These are phyloP conservation scores for Bipolaris gigantea DNA, from an alignment of 2,329 filamentous ascomycete genomes.

Conservation along the genomic window DNA sequence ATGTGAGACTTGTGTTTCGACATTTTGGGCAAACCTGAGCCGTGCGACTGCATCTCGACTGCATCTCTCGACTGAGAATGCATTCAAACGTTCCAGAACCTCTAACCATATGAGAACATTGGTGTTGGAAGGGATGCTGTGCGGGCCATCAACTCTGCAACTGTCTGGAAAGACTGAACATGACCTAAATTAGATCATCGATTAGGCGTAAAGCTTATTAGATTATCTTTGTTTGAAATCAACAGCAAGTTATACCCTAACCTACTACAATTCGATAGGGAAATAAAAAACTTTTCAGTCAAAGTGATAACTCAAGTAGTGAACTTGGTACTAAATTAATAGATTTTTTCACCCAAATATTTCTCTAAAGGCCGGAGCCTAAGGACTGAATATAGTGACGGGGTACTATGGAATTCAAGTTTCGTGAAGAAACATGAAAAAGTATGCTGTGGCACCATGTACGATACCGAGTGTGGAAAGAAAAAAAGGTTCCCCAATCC, in stretches of 20 bases:
- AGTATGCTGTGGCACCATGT: neutral
- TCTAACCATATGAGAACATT: neutral
- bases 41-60: neutral
- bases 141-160: neutral
- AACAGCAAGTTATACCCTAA: no score
- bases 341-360: no score
- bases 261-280: no score
- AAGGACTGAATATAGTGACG: neutral
- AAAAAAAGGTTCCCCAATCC: neutral
- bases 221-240: no score
- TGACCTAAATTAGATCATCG: no score
- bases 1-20: neutral
- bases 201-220: no score
- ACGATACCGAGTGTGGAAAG: neutral
- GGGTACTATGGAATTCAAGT: slow-evolving; percentile 7
- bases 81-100: neutral
- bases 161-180: neutral
- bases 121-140: neutral
- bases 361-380: no score
- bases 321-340: no score
- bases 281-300: no score
- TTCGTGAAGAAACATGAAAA: neutral
- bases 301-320: no score
- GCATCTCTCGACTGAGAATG: neutral
- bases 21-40: neutral